phyloP scores from a whole-genome alignment of 306 rosid species.

The Coriaria nepalensis region DNA sequence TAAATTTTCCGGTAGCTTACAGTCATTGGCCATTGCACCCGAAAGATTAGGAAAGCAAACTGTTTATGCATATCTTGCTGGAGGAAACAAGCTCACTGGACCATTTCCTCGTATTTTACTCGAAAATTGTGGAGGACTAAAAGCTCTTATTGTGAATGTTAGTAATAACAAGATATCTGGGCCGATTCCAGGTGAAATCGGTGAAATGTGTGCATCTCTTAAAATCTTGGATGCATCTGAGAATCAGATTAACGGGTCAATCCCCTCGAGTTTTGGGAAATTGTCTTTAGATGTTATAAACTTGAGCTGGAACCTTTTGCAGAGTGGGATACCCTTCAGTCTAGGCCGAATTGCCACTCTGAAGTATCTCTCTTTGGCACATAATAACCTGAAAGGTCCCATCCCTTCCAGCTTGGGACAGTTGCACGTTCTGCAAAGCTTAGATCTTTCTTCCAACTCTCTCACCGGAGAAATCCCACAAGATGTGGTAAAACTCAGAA shows the following conservation, averaged over 20 bases:
- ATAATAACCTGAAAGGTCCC: slow-evolving; percentile 45
- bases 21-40: slow-evolving; percentile 43
- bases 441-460: slow-evolving; percentile 66
- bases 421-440: slow-evolving; percentile 43
- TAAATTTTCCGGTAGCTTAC: slow-evolving; percentile 38
- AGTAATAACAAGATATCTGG: slow-evolving; percentile 54
- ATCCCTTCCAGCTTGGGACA: slow-evolving; percentile 59
- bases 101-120: slow-evolving; percentile 43
- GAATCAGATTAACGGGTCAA: slow-evolving; percentile 43
- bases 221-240: slow-evolving; percentile 60
- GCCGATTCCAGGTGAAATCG: slow-evolving; percentile 35
- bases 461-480: slow-evolving; percentile 74
- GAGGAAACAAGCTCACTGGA: slow-evolving; percentile 55
- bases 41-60: slow-evolving; percentile 32
- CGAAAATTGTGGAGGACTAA: slow-evolving; percentile 46
- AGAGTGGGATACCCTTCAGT: slow-evolving; percentile 42
- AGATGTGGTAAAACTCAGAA: slow-evolving; percentile 43
- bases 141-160: slow-evolving; percentile 48
- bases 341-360: slow-evolving; percentile 46
- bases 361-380: slow-evolving; percentile 53
- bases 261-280: slow-evolving; percentile 38
- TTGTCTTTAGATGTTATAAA: slow-evolving; percentile 50
- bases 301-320: slow-evolving; percentile 55
- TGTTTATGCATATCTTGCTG: slow-evolving; percentile 41
- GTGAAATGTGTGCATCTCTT: slow-evolving; percentile 45